Evolutionary conservation across 2,329 filamentous ascomycete species (phyloP), one percentile per base, ranked within the genome.

Genomic region (Pezicula radicicola): DNA sequence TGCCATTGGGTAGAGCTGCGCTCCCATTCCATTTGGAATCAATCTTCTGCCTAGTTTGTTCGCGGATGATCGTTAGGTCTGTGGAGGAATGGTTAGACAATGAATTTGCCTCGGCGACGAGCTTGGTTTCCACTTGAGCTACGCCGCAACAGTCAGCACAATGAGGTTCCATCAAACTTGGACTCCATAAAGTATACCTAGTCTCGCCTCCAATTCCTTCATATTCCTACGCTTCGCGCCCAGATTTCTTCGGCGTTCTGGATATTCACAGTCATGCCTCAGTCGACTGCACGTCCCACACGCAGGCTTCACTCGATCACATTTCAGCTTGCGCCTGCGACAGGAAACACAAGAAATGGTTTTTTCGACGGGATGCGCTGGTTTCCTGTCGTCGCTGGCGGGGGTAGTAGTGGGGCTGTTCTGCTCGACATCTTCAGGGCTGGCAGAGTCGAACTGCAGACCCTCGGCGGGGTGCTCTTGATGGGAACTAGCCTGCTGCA

Each of bases 281-380:
- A 86, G 63, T 37, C 83, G 71, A 39, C 77, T 75, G 63, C 84
- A 87, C 30, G 82, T 86, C 36, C 76, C 79, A 60, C 84, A 87
- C 27, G 76, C 78, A 16, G 84, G 84, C 55, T 78, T 77, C 43
- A 70, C 72, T 16, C 83, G 82, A 66, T 87, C 84, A 62, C 84
- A 87, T 66, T 77, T 76, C 73, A 96, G 75, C 72, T 97, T 96
- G 66, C 91, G 80, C 71, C 91, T 91, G 61, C 92, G 79, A 67
- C 92, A 97, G 55, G 96, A 83, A 66, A 95, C 88, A 69, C 93
- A 97, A 30, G 92, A 49, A 8, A 48, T 28, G 8, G 35, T 48
- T 10, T 48, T 48, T 18, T 45, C 42, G 5, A 7, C 12, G n/a
- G 42, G 25, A 10, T 21, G 19, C 12, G 42, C n/a, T 12, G 25